Conservation (phyloP, 2,329 filamentous ascomycete genomes). For the Fusarium veterinarium region DNA sequence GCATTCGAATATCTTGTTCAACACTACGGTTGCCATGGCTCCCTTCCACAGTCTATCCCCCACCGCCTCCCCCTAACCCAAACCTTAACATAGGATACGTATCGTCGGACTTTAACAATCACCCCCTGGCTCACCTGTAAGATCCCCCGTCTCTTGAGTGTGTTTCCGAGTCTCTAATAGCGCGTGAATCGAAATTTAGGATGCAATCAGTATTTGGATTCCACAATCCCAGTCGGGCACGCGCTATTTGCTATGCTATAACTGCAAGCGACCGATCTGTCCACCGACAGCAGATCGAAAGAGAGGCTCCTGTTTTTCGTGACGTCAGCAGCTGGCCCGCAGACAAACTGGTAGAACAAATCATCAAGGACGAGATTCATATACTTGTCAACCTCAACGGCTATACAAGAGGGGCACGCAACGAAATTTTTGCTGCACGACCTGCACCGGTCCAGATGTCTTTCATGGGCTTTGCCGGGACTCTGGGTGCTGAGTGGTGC, state of each 20-base stretch:
- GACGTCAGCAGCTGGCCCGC: slow-evolving; percentile 90
- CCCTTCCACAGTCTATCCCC: slow-evolving; percentile 81
- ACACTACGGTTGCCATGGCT: slow-evolving; percentile 91
- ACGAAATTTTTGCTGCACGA: slow-evolving; percentile 95
- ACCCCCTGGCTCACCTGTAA: slow-evolving; percentile 89
- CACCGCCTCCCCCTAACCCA: slow-evolving; percentile 83
- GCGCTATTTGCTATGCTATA: slow-evolving; percentile 95
- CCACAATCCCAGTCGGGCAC: slow-evolving; percentile 78
- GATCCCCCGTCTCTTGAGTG: slow-evolving; percentile 36
- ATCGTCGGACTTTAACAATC: slow-evolving; percentile 99
- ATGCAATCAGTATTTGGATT: slow-evolving; percentile 99
- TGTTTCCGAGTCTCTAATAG: slow-evolving; percentile 10
- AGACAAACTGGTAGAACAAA: slow-evolving; percentile 86
- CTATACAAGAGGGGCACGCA: slow-evolving; percentile 95
- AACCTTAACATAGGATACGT: slow-evolving; percentile 94
- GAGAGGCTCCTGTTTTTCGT: slow-evolving; percentile 88
- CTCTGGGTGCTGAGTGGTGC: slow-evolving; percentile 96
- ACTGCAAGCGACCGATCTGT: slow-evolving; percentile 89
- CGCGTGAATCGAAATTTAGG: slow-evolving; percentile 47
- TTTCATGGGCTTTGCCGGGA: slow-evolving; percentile 99
- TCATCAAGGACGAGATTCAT: slow-evolving; percentile 88
- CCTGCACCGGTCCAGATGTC: slow-evolving; percentile 98
- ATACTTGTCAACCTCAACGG: slow-evolving; percentile 98
- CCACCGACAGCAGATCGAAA: slow-evolving; percentile 92
- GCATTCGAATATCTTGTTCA: slow-evolving; percentile 89